Conservation (phyloP, 768 basidiomycete species). For the Neoboletus subvelutipes region DNA sequence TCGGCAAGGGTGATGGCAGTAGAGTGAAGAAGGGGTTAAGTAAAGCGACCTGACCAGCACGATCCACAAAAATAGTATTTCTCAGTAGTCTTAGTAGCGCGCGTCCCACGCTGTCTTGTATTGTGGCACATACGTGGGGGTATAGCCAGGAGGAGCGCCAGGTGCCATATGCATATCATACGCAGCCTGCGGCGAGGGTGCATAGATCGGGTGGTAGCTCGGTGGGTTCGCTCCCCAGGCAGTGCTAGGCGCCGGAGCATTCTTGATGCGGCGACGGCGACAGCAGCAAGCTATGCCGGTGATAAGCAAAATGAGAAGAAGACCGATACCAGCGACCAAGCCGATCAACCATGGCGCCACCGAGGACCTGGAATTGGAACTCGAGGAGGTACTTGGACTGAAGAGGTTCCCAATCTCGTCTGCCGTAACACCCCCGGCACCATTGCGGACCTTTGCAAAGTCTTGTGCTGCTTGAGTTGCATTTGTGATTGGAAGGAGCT, state of each 20-base stretch:
- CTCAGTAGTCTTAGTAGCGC: slow-evolving; percentile 5
- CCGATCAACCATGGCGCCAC: slow-evolving; percentile 14
- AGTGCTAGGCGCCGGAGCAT: not conserved
- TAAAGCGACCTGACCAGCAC: not conserved
- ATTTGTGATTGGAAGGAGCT: slow-evolving; percentile 58
- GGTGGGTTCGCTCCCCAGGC: slow-evolving; percentile 6
- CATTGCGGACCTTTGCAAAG: slow-evolving; percentile 13
- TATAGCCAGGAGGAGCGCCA: slow-evolving; percentile 12
- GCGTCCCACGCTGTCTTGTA: slow-evolving; percentile 31
- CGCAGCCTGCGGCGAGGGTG: slow-evolving; percentile 30
- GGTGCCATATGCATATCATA: slow-evolving; percentile 27
- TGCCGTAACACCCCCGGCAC: not conserved
- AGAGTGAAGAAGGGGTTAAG: not conserved
- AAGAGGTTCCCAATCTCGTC: slow-evolving; percentile 38
- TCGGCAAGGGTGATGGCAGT: not conserved
- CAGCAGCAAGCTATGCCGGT: slow-evolving; percentile 2
- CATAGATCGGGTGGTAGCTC: slow-evolving; percentile 26
- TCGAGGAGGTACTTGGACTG: slow-evolving; percentile 36
- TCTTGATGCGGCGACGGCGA: slow-evolving; percentile 15
- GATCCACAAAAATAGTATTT: not conserved
- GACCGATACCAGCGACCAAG: slow-evolving; percentile 8
- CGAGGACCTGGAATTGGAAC: slow-evolving; percentile 22
- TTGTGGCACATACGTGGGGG: slow-evolving; percentile 7
- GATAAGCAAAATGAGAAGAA: slow-evolving; percentile 10
- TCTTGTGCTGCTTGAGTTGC: slow-evolving; percentile 37